These are phyloP conservation scores for Candida tallmaniae DNA, from an alignment of 805 yeast species.

Conservation along the genomic window DNA sequence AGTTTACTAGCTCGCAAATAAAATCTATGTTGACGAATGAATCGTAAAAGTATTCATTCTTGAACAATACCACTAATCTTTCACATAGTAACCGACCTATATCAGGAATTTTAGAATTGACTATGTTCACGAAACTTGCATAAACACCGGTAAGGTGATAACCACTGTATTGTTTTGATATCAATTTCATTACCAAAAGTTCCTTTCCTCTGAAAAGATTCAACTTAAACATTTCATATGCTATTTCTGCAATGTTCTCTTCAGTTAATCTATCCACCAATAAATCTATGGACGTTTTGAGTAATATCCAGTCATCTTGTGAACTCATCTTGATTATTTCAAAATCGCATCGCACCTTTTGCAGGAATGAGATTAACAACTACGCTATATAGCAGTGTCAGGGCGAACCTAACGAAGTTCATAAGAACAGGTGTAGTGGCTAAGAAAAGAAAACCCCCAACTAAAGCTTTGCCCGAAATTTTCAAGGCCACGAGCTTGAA, in stretches of 20 bases:
- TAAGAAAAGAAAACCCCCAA: slow-evolving; percentile 1
- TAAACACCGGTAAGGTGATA: slow-evolving; percentile 41
- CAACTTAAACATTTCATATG: slow-evolving; percentile 46
- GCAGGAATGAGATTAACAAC: too few relatives aligned
- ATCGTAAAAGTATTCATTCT: slow-evolving; percentile 45
- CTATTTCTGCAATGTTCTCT: slow-evolving; percentile 45
- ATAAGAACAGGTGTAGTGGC: neutral
- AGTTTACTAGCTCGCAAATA: slow-evolving; percentile 60
- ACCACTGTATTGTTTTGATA: slow-evolving; percentile 21
- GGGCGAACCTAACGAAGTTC: neutral
- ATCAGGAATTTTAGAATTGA: slow-evolving; percentile 66
- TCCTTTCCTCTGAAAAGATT: slow-evolving; percentile 64
- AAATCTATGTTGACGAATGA: slow-evolving; percentile 46
- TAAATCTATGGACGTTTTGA: slow-evolving; percentile 45
- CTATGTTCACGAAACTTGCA: slow-evolving; percentile 52
- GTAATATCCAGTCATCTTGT: slow-evolving; percentile 55
- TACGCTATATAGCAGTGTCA: too few relatives aligned
- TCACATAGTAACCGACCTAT: slow-evolving; percentile 55
- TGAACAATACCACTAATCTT: slow-evolving; percentile 56
- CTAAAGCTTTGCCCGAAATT: neutral
- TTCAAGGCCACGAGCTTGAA: slow-evolving; percentile 9
- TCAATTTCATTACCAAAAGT: slow-evolving; percentile 50
- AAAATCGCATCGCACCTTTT: neutral
- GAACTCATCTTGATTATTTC: neutral
- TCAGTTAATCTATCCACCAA: slow-evolving; percentile 43